Evolutionary conservation across 192 early-diverging fungal species (phyloP), one percentile per base, ranked within the genome.

Genomic region (Phycomyces blakesleeanus): DNA sequence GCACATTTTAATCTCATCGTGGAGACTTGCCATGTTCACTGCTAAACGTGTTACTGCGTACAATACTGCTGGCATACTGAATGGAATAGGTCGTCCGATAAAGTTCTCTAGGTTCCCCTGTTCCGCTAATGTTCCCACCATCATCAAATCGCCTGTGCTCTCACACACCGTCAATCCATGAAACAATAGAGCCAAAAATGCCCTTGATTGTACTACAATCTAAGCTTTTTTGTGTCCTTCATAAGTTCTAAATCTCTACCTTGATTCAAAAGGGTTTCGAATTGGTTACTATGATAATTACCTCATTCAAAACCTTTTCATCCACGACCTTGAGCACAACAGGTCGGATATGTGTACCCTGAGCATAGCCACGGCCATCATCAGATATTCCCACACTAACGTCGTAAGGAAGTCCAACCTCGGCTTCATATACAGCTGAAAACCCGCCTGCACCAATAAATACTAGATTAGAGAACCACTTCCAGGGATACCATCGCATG

Each of bases 271-370:
- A 44, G 11, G 11, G n/a, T 44, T 15, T 44, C n/a, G 11, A 15
- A 44, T 0, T 20, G 8, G 41, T 24, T 38, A 38, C 55, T 34
- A 34, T 34, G 29, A 34, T 34, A 34, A 34, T 34, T 34, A 59
- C 68, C 57, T 70, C 68, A 22, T 70, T 70, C 39, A 70, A 53
- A 4, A 70, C 57, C 44, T 70, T 70, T 18, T 70, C 68, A 50
- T 70, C 68, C 1, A 70, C 68, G 40, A 70, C 56, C 55, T 70
- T 70, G 27, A 70, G 41, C 9, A 56, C 68, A 12, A 70, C 68
- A 1, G 44, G 38, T 49, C 61, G 42, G 14, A 40, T 56, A 38
- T 41, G 22, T 24, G 55, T 57, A 16, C 55, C 55, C 15, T 49
- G 52, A 18, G 37, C 26, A 25, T 49, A 41, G 11, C 63, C 63